Conservation (phyloP, 345 rosid genomes). For the Eucalyptus shirleyi region DNA sequence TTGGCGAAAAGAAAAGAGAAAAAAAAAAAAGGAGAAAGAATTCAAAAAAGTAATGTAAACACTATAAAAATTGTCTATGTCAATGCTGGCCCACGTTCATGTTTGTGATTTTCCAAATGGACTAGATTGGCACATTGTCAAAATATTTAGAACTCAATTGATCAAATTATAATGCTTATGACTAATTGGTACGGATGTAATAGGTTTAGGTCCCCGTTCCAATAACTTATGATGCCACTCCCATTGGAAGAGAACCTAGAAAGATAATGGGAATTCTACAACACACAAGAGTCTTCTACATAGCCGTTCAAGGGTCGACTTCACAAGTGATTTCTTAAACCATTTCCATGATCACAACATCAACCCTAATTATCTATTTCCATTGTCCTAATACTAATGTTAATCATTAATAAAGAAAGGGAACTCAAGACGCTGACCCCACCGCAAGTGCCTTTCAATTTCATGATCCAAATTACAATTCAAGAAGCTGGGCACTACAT, state of each 20-base stretch:
- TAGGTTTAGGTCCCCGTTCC: not conserved
- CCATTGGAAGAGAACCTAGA: not conserved
- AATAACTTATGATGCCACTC: not conserved
- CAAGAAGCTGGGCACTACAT: not conserved
- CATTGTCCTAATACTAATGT: not conserved
- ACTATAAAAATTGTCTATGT: too few relatives aligned
- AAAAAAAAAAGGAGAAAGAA: too few relatives aligned
- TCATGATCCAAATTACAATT: not conserved
- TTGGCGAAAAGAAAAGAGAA: fast-evolving
- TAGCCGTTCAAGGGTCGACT: not conserved
- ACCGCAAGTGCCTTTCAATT: not conserved
- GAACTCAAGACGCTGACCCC: not conserved
- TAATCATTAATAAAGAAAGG: not conserved
- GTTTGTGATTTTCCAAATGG: not conserved
- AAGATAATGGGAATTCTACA: not conserved
- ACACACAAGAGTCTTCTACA: not conserved
- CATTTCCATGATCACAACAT: not conserved
- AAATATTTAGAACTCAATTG: too few relatives aligned
- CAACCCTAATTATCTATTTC: not conserved
- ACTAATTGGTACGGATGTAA: not conserved
- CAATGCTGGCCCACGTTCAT: fast-evolving
- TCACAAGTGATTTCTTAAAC: not conserved
- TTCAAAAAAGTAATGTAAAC: not conserved
- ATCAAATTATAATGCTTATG: not conserved
- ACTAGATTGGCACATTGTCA: too few relatives aligned